Evolutionary conservation across 805 yeast genomes (phyloP).

Genomic region (Wickerhamomyces rabaulensis): DNA sequence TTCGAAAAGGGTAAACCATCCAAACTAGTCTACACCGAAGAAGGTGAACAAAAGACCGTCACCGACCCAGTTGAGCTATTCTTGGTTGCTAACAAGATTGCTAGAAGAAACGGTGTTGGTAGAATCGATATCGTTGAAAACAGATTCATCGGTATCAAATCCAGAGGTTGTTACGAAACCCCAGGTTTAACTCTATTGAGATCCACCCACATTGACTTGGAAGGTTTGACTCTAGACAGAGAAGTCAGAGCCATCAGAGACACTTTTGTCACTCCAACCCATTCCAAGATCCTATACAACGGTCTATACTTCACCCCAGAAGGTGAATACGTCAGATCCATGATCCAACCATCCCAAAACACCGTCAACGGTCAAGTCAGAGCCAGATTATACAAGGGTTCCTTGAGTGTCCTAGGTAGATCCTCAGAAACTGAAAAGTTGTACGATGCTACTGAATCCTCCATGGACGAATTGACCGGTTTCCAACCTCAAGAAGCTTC

Average conservation of each 20-base stretch:
- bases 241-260: slow-evolving; percentile 98
- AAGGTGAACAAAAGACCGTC: slow-evolving; percentile 51
- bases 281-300: slow-evolving; percentile 87
- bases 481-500: slow-evolving; percentile 95
- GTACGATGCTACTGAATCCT: slow-evolving; percentile 96
- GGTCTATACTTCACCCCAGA: slow-evolving; percentile 99
- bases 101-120: slow-evolving; percentile 99
- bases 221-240: slow-evolving; percentile 94
- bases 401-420: slow-evolving; percentile 82
- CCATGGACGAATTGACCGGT: slow-evolving; percentile 98
- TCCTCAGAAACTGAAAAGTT: slow-evolving; percentile 92
- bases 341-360: slow-evolving; percentile 92
- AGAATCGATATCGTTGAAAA: slow-evolving; percentile 98
- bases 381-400: slow-evolving; percentile 90
- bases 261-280: slow-evolving; percentile 87
- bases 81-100: slow-evolving; percentile 87
- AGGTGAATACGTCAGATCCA: slow-evolving; percentile 89
- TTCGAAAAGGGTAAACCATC: slow-evolving; percentile 86
- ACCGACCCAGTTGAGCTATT: slow-evolving; percentile 91
- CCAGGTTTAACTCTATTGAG: slow-evolving; percentile 96
- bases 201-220: slow-evolving; percentile 90
- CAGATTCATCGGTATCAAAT: slow-evolving; percentile 97
- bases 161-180: slow-evolving; percentile 99
- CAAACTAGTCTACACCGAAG: slow-evolving; percentile 63
- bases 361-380: slow-evolving; percentile 97